Evolutionary conservation across 306 rosid genomes (phyloP), one percentile per base, ranked within the genome.

Genomic region (Cercis canadensis): DNA sequence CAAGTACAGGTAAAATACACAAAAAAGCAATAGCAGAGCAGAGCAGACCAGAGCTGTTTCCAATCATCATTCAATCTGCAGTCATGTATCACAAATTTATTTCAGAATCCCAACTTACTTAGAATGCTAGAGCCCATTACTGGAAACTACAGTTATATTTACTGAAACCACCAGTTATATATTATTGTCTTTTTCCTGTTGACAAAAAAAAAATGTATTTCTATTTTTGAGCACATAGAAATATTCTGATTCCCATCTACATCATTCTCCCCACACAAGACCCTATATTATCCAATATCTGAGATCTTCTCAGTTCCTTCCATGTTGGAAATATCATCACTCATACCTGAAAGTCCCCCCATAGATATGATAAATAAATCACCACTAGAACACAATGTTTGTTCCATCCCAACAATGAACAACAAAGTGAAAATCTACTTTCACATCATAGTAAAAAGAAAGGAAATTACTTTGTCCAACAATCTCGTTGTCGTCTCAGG

Each of bases 401-500:
- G 67, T 31, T n/a, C 2, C 36, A 45, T 45, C 12, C 14, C 11
- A 0, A 17, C 17, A 45, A 60, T 18, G 21, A 43, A 39, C 53
- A 47, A 11, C 12, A 66, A 46, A 19, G 13, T 24, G 11, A 39
- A 15, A 13, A 55, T 17, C 5, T 13, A 19, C 7, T 36, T 43
- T 62, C 49, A 41, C 7, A 45, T 50, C 10, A 73, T 43, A 52
- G 45, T 0, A 51, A 16, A 81, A 65, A 4, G 11, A 57, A 16
- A 45, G 36, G 62, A 62, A 1, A 33, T 50, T 80, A 91, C 99
- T 81, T 89, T 94, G 78, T 91, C 99, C 85, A 94, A 80, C 87
- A 94, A 78, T 12, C 96, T 91, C 24, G 96, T 16, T 36, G 97
- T 89, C 12, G 97, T 94, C 83, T 91, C 92, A 13, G 97, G 99